Base-by-base conservation (phyloP, 441 rosid genomes). In the Erysimum cheiri region DNA sequence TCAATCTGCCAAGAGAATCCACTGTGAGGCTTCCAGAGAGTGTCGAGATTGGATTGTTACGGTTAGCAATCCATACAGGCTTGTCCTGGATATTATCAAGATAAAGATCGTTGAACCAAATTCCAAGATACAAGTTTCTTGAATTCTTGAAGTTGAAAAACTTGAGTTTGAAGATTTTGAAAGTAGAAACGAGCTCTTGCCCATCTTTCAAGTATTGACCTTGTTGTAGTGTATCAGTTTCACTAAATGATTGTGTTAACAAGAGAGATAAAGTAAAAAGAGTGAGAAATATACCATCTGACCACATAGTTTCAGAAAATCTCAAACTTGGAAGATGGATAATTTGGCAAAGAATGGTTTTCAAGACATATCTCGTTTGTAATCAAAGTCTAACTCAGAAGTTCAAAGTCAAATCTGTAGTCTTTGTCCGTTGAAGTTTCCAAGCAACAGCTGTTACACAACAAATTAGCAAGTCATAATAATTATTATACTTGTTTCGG, bases 1-100 rank as follows among this genome's bases (percentile, higher is more conserved):
- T 64, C 57, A 79, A 46, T 48, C 67, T 58, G 1, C 82, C 74
- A 32, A 49, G 43, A 41, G 67, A 60, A 40, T 79, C 72, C 14
- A 79, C 54, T 1, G n/a, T 31, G 31, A 75, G 77, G 62, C 52
- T 31, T 71, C 64, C 77, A 52, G 57, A 24, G 26, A 31, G 14
- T 40, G 35, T 61, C 1, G 37, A 13, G 28, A 67, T 13, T 7
- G 80, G 77, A 29, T 19, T 39, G 50, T 71, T 58, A 6, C 75
- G 64, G 58, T 79, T 79, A 40, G 75, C 80, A 68, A 75, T 53
- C 82, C 80, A 79, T 1, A 79, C 77, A 32, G 67, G 13, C 19
- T 11, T 59, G 46, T 70, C 37, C 8, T 64, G 37, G 11, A 57
- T 29, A 49, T 49, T 49, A 63, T 15, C 11, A 55, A 74, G 74